Evolutionary conservation across 768 basidiomycete species (phyloP), one percentile per base, ranked within the genome.

Genomic region (Kwoniella botswanensis): DNA sequence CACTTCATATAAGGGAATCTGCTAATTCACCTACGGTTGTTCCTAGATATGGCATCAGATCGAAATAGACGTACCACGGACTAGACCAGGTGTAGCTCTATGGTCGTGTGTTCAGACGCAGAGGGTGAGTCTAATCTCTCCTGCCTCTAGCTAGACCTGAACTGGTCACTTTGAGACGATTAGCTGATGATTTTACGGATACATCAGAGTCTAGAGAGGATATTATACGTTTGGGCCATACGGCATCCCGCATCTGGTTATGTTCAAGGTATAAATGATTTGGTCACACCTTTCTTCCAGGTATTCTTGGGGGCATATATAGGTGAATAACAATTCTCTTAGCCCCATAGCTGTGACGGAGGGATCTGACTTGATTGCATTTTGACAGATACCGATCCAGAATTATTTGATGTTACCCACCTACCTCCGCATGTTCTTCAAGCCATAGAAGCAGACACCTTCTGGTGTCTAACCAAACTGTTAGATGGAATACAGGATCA

Each of bases 211-310:
- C 86, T 99, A 52, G 97, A 98, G 84, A 88, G 94, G 62, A 94
- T 99, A 70, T 85, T 99, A 42, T 99, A 98, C 76, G 95, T 99
- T 18, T 98, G 97, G 96, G 97, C 97, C 13, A 97, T 98, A 79
- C 89, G 97, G 74, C 97, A 98, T 86, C 97, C 97, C 0, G 96
- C 97, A 4, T 94, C 93, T 71, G 97, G 97, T 11, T 98, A 99
- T 84, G 97, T 99, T 5, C 97, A 99, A 84, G 97, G 97, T 26
- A 99, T 99, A 84, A 98, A 99, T 83, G 97, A 99, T 82, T 90
- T 99, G 44, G 97, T 90, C 1, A 96, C 93, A 3, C 97, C 97
- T 0, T 99, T 99, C 85, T 98, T 96, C 80, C 92, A 98, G 84
- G 93, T 98, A 4, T 99, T 98, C 82, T 87, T 99, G 35, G 93